Conservation (phyloP, 306 rosid species). For the Oxytropis ochrocephala region DNA sequence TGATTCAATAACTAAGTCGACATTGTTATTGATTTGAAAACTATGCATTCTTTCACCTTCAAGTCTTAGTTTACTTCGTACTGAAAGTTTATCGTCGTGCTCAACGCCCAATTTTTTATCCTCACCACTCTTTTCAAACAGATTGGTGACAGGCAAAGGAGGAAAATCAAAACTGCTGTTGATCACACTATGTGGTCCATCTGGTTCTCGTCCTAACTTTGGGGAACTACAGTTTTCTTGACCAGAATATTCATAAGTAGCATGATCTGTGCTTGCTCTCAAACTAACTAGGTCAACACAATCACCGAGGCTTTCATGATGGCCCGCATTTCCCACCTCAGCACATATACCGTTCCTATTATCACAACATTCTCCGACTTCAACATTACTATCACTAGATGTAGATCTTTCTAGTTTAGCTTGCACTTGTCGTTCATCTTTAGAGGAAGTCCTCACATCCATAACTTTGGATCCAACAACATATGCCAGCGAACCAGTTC, state of each 20-base stretch:
- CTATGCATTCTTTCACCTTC: slow-evolving; percentile 62
- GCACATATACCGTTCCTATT: slow-evolving; percentile 42
- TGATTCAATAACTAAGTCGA: slow-evolving; percentile 63
- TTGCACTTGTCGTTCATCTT: slow-evolving; percentile 35
- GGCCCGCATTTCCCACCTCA: slow-evolving; percentile 35
- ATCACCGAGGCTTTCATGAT: slow-evolving; percentile 48
- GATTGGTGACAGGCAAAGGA: slow-evolving; percentile 52
- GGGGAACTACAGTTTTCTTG: slow-evolving; percentile 42
- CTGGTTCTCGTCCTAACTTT: slow-evolving; percentile 41
- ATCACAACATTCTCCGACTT: slow-evolving; percentile 36
- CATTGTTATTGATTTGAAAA: slow-evolving; percentile 67
- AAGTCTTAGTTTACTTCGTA: slow-evolving; percentile 33
- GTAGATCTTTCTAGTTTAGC: slow-evolving; percentile 45
- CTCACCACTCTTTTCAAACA: slow-evolving; percentile 48
- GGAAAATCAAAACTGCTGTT: slow-evolving; percentile 63
- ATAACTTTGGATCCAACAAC: slow-evolving; percentile 85
- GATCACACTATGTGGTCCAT: slow-evolving; percentile 36
- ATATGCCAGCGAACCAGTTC: slow-evolving; percentile 93
- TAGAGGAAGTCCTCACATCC: slow-evolving; percentile 86
- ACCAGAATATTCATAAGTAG: slow-evolving; percentile 38
- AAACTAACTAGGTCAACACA: slow-evolving; percentile 45
- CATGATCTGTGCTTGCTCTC: slow-evolving; percentile 53
- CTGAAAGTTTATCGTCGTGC: slow-evolving; percentile 30
- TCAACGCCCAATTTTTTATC: slow-evolving; percentile 31
- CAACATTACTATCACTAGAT: slow-evolving; percentile 37